Evolutionary conservation across 1,284 basidiomycete genomes (phyloP).

Genomic region (Moesziomyces antarcticus): DNA sequence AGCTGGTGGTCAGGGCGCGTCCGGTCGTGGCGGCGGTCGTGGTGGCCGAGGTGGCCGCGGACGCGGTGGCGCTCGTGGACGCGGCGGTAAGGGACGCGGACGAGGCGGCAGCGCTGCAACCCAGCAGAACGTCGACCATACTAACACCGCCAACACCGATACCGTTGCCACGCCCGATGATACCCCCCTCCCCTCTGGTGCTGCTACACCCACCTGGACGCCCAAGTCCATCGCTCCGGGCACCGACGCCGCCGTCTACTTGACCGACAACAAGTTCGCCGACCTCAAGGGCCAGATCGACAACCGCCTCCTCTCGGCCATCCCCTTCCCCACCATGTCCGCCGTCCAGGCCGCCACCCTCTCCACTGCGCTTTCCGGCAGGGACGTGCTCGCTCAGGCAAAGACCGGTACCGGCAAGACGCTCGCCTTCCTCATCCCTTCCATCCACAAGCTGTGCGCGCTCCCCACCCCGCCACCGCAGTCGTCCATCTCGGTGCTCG

Average conservation of each 20-base stretch:
- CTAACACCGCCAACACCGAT: constrained; percentile 70
- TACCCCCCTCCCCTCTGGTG: constrained; percentile 23
- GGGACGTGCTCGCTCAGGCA: constrained; percentile 78
- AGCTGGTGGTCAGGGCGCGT: not conserved
- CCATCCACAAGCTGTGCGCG: constrained; percentile 74
- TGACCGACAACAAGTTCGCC: constrained; percentile 42
- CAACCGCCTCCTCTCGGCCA: constrained; percentile 54
- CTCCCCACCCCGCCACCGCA: constrained; percentile 43
- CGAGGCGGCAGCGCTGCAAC: not conserved
- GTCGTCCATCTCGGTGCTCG: constrained; percentile 64
- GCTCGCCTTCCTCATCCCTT: constrained; percentile 87
- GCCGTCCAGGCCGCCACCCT: constrained; percentile 71
- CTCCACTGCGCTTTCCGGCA: constrained; percentile 68
- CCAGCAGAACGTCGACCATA: constrained; percentile 60
- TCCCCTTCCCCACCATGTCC: constrained; percentile 69
- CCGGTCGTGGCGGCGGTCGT: constrained; percentile 16
- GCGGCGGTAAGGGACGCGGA: constrained; percentile 67
- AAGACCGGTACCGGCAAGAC: constrained; percentile 95
- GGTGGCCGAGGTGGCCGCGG: constrained; percentile 24
- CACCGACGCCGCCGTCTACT: constrained; percentile 34
- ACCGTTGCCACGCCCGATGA: constrained; percentile 42
- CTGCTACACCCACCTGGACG: constrained; percentile 22
- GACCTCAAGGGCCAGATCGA: constrained; percentile 47
- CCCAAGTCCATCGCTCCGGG: constrained; percentile 30
- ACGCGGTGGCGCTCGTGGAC: constrained; percentile 28